phyloP scores from a whole-genome alignment of 495 filamentous ascomycete genomes.

The Cercophora samala region DNA sequence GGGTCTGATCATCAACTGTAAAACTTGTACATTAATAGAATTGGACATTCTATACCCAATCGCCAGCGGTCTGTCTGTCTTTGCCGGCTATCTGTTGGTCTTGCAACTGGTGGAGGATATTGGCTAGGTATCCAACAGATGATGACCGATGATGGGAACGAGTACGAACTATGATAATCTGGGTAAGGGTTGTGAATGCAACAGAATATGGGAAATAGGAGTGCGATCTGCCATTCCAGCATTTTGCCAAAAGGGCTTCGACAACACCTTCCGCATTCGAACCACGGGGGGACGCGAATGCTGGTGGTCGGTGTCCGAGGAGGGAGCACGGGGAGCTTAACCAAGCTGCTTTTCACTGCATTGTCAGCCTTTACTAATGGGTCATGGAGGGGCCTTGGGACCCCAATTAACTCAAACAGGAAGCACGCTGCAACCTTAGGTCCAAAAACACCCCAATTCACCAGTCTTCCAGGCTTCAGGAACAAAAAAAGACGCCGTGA shows the following conservation, averaged over 20 bases:
- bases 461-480: background rate
- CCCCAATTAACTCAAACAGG: slow-evolving; percentile 6
- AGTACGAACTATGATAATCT: background rate
- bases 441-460: background rate
- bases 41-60: slow-evolving; percentile 2
- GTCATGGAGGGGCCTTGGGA: background rate
- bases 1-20: slow-evolving; percentile 13
- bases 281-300: background rate
- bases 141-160: background rate
- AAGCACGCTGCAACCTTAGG: slow-evolving; percentile 11
- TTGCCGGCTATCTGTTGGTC: background rate
- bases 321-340: background rate
- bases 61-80: background rate
- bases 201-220: background rate
- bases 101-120: too few species aligned
- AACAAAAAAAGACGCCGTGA: background rate
- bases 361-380: slow-evolving; percentile 29
- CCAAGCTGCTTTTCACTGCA: slow-evolving; percentile 6
- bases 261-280: slow-evolving; percentile 6
- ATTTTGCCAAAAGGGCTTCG: background rate
- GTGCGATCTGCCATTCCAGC: background rate
- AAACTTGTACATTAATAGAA: slow-evolving; percentile 31
- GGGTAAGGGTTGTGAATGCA: background rate
- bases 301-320: slow-evolving; percentile 9
- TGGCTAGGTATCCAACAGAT: background rate